Evolutionary conservation across 1,284 basidiomycete genomes (phyloP).

Genomic region (Cryptococcus sp.): DNA sequence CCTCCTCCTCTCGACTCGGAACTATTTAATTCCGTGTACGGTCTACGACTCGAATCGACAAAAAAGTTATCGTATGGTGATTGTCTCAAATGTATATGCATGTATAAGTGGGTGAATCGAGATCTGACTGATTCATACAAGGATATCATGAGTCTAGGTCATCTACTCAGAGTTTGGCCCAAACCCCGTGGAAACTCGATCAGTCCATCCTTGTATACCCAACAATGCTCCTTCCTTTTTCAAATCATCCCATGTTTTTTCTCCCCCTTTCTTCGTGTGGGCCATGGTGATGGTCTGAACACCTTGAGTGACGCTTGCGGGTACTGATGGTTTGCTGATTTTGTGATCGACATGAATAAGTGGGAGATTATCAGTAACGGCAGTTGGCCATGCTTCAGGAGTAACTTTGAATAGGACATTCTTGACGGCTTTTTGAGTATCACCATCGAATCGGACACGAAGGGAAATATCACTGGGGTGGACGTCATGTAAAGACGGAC

Average conservation of each 20-base stretch:
- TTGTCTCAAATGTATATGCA: too few species aligned
- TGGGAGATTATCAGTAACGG: constrained; percentile 12
- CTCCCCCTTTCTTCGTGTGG: neutral
- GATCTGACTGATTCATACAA: too few species aligned
- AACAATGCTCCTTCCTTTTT: constrained; percentile 7
- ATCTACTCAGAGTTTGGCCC: too few species aligned
- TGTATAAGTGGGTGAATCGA: too few species aligned
- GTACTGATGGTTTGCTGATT: neutral
- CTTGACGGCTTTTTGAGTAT: constrained; percentile 6
- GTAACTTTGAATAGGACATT: constrained; percentile 17
- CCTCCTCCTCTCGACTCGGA: too few species aligned
- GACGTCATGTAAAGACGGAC: constrained; percentile 46
- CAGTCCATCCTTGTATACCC: constrained; percentile 8
- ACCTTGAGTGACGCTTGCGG: too few species aligned
- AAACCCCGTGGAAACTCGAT: neutral
- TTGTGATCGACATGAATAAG: constrained; percentile 13
- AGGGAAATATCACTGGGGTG: constrained; percentile 84
- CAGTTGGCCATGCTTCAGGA: constrained; percentile 18
- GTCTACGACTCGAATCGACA: too few species aligned
- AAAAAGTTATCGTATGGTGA: too few species aligned
- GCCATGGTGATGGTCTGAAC: too few species aligned
- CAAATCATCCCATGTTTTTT: constrained; percentile 14
- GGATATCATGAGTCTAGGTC: too few species aligned
- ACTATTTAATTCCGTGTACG: too few species aligned
- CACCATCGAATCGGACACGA: constrained; percentile 78